phyloP scores from a whole-genome alignment of 306 rosid genomes.

The Cicer pinnatifidum region DNA sequence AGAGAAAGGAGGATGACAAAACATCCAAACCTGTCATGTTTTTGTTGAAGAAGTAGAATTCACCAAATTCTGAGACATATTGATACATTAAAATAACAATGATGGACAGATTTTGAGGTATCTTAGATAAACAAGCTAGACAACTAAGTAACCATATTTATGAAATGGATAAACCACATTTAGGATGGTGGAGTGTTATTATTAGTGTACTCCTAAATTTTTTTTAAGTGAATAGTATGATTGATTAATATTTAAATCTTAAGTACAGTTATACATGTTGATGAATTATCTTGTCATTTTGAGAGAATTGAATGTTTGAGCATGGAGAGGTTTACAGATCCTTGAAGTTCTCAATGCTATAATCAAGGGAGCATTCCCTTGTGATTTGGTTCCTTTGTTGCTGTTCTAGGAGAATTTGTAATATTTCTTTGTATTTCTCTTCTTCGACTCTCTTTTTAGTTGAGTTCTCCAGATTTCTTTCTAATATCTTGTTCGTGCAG shows the following conservation, averaged over 20 bases:
- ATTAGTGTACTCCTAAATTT: no score
- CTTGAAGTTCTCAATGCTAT: neutral
- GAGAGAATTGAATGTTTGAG: neutral
- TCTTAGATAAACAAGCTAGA: neutral
- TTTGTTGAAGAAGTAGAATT: neutral
- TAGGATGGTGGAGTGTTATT: no score
- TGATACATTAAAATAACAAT: slow-evolving; percentile 1
- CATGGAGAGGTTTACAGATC: neutral
- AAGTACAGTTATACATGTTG: no score
- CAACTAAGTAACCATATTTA: neutral
- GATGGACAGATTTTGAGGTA: neutral
- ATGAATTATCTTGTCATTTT: neutral
- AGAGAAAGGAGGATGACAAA: neutral
- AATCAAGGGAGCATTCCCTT: slow-evolving; percentile 2
- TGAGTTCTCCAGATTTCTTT: slow-evolving; percentile 40
- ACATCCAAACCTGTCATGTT: slow-evolving; percentile 6
- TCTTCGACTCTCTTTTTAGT: slow-evolving; percentile 27
- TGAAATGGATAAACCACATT: no score
- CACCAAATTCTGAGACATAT: neutral
- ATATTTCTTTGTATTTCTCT: slow-evolving; percentile 20
- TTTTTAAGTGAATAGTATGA: no score
- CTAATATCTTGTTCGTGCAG: slow-evolving; percentile 58
- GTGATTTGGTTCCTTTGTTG: slow-evolving; percentile 16
- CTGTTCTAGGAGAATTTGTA: slow-evolving; percentile 20
- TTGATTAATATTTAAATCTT: no score